Evolutionary conservation across 805 yeast genomes (phyloP).

Genomic region (Suhomyces prunicola): DNA sequence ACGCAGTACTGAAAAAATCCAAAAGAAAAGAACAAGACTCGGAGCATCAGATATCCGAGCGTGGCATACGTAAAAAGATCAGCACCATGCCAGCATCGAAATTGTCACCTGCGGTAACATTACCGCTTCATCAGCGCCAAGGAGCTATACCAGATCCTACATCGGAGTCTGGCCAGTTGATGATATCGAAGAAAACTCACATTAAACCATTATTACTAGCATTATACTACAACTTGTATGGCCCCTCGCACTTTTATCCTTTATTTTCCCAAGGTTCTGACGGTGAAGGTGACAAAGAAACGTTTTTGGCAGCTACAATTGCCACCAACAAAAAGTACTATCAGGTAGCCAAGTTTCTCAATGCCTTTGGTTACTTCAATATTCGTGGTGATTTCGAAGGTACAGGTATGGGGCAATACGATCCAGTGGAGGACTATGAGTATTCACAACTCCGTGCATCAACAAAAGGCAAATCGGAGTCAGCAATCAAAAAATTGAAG

Average conservation of each 20-base stretch:
- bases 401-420: constrained; percentile 73
- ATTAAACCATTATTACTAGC: constrained; percentile 36
- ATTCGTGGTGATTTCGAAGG: constrained; percentile 49
- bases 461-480: constrained; percentile 1
- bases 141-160: constrained; percentile 29
- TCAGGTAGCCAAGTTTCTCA: constrained; percentile 51
- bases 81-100: not conserved
- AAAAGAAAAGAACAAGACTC: not conserved
- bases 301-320: constrained; percentile 67
- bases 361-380: constrained; percentile 49
- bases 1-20: not conserved
- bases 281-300: constrained; percentile 85
- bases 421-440: constrained; percentile 59
- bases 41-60: not conserved
- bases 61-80: not conserved
- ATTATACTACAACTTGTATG: constrained; percentile 40
- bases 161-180: constrained; percentile 41
- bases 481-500: constrained; percentile 6
- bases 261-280: constrained; percentile 43
- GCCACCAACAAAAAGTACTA: constrained; percentile 47
- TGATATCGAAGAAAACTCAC: constrained; percentile 39
- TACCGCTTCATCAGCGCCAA: constrained; percentile 29
- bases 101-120: not conserved
- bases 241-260: constrained; percentile 41
- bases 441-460: constrained; percentile 3